Conservation (phyloP, 2,329 filamentous ascomycete species). For the Achaetomium macrosporum region DNA sequence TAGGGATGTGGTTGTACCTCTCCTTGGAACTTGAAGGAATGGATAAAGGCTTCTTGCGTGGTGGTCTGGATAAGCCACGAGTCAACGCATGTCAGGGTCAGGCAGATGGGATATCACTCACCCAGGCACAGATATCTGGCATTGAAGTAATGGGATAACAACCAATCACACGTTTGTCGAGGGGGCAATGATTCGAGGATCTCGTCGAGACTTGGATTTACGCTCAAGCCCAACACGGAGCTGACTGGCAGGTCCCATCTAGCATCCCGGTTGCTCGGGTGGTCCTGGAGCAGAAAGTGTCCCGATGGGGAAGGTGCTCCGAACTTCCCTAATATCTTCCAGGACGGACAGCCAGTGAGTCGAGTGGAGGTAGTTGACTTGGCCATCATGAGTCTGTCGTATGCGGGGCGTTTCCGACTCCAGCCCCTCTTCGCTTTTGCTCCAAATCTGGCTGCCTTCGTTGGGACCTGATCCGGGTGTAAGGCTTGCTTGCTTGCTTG, state of each 20-base stretch:
- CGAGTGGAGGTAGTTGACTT: background rate
- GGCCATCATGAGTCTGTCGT: constrained; percentile 1
- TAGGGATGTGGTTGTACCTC: constrained; percentile 6
- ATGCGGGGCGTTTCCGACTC: background rate
- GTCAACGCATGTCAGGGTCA: background rate
- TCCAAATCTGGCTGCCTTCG: background rate
- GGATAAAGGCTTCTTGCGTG: background rate
- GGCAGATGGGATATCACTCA: background rate
- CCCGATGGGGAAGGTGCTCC: constrained; percentile 1
- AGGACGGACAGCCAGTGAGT: constrained; percentile 4
- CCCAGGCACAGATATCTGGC: constrained; percentile 24
- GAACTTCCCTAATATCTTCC: constrained; percentile 4
- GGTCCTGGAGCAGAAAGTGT: background rate
- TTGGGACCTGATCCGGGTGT: background rate
- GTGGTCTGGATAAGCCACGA: background rate
- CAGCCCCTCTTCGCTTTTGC: background rate
- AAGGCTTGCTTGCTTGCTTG: too few relatives aligned
- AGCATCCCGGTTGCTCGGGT: background rate
- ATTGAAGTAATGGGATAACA: constrained; percentile 31
- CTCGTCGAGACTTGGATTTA: background rate
- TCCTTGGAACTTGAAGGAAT: constrained; percentile 2
- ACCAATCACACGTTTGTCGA: constrained; percentile 19
- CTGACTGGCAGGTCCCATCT: background rate
- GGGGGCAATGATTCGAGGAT: constrained; percentile 1
- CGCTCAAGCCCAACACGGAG: background rate